Base-by-base conservation (phyloP, 768 basidiomycete genomes). In the Mycena chlorophos region DNA sequence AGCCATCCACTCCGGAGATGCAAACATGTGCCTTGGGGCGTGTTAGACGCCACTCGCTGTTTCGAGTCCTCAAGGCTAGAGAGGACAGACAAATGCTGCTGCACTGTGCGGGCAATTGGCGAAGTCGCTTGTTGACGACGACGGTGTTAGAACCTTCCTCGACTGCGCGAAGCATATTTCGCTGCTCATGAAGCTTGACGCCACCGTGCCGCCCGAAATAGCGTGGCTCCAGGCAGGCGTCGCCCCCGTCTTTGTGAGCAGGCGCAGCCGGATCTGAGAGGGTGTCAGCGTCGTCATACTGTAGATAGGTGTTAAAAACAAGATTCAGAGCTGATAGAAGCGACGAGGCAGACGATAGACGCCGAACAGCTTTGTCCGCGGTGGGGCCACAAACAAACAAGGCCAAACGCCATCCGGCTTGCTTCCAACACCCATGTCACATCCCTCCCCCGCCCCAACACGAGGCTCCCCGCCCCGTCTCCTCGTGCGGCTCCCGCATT, bases 351-450 rank as follows among this genome's bases (percentile, higher is more conserved):
- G 40, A 22, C 40, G 40, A 20, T 14, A 22, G 22, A 8, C 22
- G 40, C 40, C 40, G 40, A 42, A 42, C 40, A 22, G 40, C 40
- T 42, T 42, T 42, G 40, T 42, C 40, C 22, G 22, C n/a, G 13
- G 40, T 19, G 40, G 40, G n/a, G 14, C 14, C 13, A 14, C 13
- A 42, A 42, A 12, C 13, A 42, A 20, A 8, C 13, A 12, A 42
- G 22, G n/a, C 40, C 13, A 12, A 42, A 14, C 40, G 40, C 10
- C n/a, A 37, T 37, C 34, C 10, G 20, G 40, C 40, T 42, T 42
- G 40, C 40, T 42, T 20, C 40, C 40, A 42, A 42, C 40, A 42
- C 40, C 20, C 40, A 42, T 42, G 40, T 42, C 40, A 42, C n/a
- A n/a, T n/a, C n/a, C n/a, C n/a, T n/a, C n/a, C 40, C 40, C 8